These are phyloP conservation scores for Neonothopanus nambi DNA, from an alignment of 1,284 basidiomycete species.

Conservation along the genomic window DNA sequence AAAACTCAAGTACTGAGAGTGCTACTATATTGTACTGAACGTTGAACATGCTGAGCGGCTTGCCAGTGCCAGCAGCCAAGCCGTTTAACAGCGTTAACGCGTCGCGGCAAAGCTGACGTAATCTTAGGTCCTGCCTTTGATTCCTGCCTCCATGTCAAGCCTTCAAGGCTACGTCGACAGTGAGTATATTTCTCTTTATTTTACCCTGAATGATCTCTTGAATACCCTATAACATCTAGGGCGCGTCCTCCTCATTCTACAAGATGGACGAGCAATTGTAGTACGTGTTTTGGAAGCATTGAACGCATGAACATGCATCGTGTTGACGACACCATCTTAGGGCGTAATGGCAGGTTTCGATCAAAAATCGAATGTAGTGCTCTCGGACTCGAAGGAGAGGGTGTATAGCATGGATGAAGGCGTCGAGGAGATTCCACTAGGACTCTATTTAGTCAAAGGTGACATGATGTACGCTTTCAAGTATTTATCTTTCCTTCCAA, in stretches of 20 bases:
- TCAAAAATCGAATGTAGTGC: slow-evolving; percentile 90
- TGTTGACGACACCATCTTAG: slow-evolving; percentile 38
- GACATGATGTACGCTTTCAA: slow-evolving; percentile 84
- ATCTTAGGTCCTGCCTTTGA: not conserved
- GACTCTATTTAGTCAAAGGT: slow-evolving; percentile 95
- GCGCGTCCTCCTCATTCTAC: slow-evolving; percentile 84
- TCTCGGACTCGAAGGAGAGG: slow-evolving; percentile 88
- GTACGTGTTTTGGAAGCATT: slow-evolving; percentile 42
- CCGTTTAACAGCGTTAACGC: too few relatives aligned
- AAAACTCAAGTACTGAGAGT: too few relatives aligned
- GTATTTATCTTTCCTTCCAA: not conserved
- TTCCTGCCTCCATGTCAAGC: slow-evolving; percentile 59
- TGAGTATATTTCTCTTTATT: slow-evolving; percentile 34
- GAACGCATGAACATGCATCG: not conserved
- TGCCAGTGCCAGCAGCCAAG: too few relatives aligned
- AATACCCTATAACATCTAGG: slow-evolving; percentile 38
- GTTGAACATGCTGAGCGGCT: too few relatives aligned
- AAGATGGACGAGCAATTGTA: slow-evolving; percentile 89
- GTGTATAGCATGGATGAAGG: slow-evolving; percentile 89
- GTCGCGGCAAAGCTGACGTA: too few relatives aligned
- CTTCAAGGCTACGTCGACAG: slow-evolving; percentile 86
- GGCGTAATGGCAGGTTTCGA: slow-evolving; percentile 90
- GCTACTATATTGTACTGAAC: too few relatives aligned
- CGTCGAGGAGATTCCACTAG: slow-evolving; percentile 94
- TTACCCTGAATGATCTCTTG: slow-evolving; percentile 8